phyloP scores from a whole-genome alignment of 2,329 filamentous ascomycete species.

The Camillea tinctor region DNA sequence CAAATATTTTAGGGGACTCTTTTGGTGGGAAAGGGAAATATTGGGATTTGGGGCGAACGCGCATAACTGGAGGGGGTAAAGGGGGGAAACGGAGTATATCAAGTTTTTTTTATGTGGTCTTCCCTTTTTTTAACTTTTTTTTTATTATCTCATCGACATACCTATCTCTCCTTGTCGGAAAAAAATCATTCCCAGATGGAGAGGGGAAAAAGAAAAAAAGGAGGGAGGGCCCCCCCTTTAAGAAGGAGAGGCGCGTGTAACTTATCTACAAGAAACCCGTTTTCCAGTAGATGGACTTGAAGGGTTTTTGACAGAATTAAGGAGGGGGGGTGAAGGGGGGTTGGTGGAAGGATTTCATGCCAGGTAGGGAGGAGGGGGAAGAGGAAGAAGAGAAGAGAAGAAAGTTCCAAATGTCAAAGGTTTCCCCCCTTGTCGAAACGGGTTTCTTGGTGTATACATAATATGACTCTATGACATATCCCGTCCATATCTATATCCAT shows the following conservation, averaged over 20 bases:
- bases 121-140: neutral
- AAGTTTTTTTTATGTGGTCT: neutral
- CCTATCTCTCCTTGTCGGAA: no score
- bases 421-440: no score
- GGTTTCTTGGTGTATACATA: neutral
- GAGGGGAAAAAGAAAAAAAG: no score
- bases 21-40: constrained; percentile 4
- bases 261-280: no score
- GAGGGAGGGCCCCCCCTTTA: no score
- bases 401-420: neutral
- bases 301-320: no score
- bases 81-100: neutral
- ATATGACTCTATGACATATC: neutral
- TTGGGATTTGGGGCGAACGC: neutral
- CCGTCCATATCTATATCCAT: neutral
- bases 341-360: no score
- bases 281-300: no score
- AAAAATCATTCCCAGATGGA: no score
- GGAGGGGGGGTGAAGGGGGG: no score
- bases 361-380: neutral
- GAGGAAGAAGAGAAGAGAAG: neutral
- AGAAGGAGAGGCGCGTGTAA: no score
- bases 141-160: neutral
- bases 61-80: neutral
- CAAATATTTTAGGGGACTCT: neutral